Base-by-base conservation (phyloP, 2,329 filamentous ascomycete genomes). In the Tolypocladium album region DNA sequence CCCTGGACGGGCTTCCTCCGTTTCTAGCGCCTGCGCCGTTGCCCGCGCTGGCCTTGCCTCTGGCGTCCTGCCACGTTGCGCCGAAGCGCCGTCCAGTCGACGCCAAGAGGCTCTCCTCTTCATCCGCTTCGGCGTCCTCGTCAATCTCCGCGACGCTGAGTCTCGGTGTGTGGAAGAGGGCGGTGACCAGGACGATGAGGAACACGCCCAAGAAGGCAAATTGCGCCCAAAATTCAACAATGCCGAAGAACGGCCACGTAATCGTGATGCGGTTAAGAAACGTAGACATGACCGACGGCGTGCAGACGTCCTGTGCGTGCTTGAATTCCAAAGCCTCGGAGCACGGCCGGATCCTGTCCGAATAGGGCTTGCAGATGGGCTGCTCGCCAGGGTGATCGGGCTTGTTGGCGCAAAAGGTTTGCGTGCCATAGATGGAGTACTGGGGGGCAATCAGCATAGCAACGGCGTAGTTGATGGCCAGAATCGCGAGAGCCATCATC, bases 381-480 rank as follows among this genome's bases (percentile, higher is more conserved):
- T 87, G 85, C 63, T 82, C 81, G 60, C 85, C 85, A 0, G 83
- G 80, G 60, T 83, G 78, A 43, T 77, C 78, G 2, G 86, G 82
- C 40, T 86, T 80, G 64, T 88, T 85, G 67, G 91, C 87, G 75
- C 94, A 99, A 77, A 92, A 97, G 0, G 89, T 96, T 73, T 99
- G 94, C 0, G 92, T 91, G 57, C 94, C 94, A 70, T 91, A 99
- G 59, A 88, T 95, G 55, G 93, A 86, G 71, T 99, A 99, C 70
- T 97, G 92, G 1, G 94, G 94, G 7, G 92, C 94, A n/a, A 96
- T 86, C 63, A 97, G 81, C 88, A 95, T 96, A 60, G 90, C 88
- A 50, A 97, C 79, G 11, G 90, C 86, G 73, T 97, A 99, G 76
- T 97, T 96, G 73, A 96, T 88, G 40, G 90, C 94, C 52, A 99